phyloP scores from a whole-genome alignment of 108 stramenopile genomes.

The Pseudonitzschia multistriata region DNA sequence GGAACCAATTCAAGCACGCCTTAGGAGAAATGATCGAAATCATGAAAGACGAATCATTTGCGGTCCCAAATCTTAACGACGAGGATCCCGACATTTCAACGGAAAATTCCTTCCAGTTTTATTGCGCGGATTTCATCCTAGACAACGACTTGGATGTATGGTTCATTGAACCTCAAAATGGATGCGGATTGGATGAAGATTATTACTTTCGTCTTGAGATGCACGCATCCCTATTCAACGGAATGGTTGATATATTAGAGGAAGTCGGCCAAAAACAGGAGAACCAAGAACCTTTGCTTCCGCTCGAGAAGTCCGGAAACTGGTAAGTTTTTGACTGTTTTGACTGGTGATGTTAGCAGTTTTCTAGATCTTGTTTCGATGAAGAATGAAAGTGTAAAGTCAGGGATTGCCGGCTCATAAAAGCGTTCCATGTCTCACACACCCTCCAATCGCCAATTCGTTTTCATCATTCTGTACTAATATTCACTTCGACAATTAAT shows the following conservation, averaged over 20 bases:
- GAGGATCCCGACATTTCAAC: not conserved
- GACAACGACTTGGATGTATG: slow-evolving; percentile 37
- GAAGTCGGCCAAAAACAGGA: slow-evolving; percentile 17
- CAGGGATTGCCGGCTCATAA: no score
- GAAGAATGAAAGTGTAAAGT: not conserved
- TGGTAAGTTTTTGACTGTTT: not conserved
- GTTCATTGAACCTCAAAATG: slow-evolving; percentile 30
- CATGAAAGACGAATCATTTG: slow-evolving; percentile 8
- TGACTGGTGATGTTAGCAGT: not conserved
- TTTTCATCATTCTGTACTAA: no score
- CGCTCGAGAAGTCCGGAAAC: slow-evolving; percentile 21
- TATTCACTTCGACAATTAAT: no score
- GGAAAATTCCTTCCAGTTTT: slow-evolving; percentile 35
- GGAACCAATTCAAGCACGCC: slow-evolving; percentile 38
- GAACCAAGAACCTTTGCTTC: not conserved
- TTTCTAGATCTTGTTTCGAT: not conserved
- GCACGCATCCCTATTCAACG: slow-evolving; percentile 16
- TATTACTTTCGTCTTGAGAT: slow-evolving; percentile 23
- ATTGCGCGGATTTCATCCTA: slow-evolving; percentile 35
- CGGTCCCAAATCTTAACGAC: not conserved
- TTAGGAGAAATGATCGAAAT: slow-evolving; percentile 22
- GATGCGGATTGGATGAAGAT: slow-evolving; percentile 23
- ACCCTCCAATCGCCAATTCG: no score
- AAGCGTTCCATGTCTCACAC: no score
- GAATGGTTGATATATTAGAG: slow-evolving; percentile 12